Evolutionary conservation across 2,329 filamentous ascomycete species (phyloP).

Genomic region (Coniochaeta pulveracea): DNA sequence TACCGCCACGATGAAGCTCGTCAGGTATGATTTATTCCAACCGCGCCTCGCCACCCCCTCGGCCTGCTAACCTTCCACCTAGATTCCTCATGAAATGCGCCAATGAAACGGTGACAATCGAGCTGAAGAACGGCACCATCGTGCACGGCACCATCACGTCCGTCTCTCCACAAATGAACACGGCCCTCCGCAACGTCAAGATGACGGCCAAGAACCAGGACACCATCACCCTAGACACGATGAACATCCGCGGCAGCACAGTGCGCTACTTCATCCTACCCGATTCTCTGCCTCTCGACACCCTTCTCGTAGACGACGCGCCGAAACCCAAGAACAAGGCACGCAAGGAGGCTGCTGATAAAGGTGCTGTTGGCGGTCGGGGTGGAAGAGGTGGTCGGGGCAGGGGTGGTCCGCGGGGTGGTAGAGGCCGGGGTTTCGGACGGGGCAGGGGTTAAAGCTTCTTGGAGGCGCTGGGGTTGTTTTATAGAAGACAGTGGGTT

Average conservation of each 20-base stretch:
- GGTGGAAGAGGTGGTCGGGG: constrained; percentile 37
- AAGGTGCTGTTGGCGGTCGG: constrained; percentile 40
- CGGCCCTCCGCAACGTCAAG: constrained; percentile 86
- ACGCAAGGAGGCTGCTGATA: constrained; percentile 71
- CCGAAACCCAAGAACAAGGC: constrained; percentile 99
- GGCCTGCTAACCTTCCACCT: constrained; percentile 12
- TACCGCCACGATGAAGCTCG: constrained; percentile 76
- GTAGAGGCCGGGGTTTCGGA: constrained; percentile 20
- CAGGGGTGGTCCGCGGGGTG: constrained; percentile 20
- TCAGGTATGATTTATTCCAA: constrained; percentile 55
- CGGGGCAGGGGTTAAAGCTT: constrained; percentile 7
- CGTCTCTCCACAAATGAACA: constrained; percentile 98
- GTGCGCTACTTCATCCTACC: constrained; percentile 76
- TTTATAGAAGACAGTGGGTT: too few relatives aligned
- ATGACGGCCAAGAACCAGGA: constrained; percentile 88
- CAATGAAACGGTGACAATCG: constrained; percentile 97
- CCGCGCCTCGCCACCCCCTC: constrained; percentile 17
- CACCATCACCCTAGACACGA: constrained; percentile 78
- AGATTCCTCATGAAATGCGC: constrained; percentile 99
- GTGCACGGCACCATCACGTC: constrained; percentile 94
- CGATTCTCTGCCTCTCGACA: constrained; percentile 89
- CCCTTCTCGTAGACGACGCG: constrained; percentile 87
- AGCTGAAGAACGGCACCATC: constrained; percentile 97
- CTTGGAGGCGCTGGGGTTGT: too few relatives aligned
- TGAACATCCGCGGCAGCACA: constrained; percentile 62